A percentile compares a stretch with the other conserved stretches of the same genome.
Conservation (phyloP, 1,139 yeast species). For the Candida sanyaensis region DNA sequence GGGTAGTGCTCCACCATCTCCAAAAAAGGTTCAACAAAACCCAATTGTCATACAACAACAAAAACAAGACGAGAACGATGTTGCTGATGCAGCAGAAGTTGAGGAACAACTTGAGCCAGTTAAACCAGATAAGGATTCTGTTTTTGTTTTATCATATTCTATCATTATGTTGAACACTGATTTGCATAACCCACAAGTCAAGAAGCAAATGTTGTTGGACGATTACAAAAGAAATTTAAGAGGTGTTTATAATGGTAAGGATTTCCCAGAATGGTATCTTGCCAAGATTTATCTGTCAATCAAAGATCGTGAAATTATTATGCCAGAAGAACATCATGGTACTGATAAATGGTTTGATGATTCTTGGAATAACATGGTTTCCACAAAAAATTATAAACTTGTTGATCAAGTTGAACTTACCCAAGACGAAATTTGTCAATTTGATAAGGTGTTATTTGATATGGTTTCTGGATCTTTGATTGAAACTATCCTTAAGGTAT, state of each 20-base stretch:
- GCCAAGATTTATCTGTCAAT: constrained; percentile 80
- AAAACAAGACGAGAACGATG: constrained; percentile 19
- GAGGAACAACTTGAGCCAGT: constrained; percentile 40
- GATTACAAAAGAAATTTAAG: constrained; percentile 79
- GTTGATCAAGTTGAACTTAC: constrained; percentile 22
- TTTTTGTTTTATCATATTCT: constrained; percentile 71
- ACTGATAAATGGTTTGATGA: constrained; percentile 89
- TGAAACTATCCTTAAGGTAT: constrained; percentile 71
- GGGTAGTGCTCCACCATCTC: constrained; percentile 2
- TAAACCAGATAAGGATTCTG: constrained; percentile 71
- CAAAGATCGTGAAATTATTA: constrained; percentile 83
- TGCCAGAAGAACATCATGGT: constrained; percentile 97
- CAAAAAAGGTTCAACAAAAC: constrained; percentile 32
- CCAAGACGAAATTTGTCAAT: constrained; percentile 36
- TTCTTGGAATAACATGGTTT: constrained; percentile 84
- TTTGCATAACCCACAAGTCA: constrained; percentile 75
- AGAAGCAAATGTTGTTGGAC: constrained; percentile 83
- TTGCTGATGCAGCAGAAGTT: constrained; percentile 15
- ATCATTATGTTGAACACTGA: constrained; percentile 80
- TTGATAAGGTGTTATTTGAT: constrained; percentile 72
- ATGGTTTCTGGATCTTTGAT: constrained; percentile 62
- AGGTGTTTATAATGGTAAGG: constrained; percentile 74
- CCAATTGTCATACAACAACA: background rate
- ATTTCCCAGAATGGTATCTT: constrained; percentile 86
- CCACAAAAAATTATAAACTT: constrained; percentile 37